Base-by-base conservation (phyloP, 768 basidiomycete species). In the Mrakia hoshinonis region DNA sequence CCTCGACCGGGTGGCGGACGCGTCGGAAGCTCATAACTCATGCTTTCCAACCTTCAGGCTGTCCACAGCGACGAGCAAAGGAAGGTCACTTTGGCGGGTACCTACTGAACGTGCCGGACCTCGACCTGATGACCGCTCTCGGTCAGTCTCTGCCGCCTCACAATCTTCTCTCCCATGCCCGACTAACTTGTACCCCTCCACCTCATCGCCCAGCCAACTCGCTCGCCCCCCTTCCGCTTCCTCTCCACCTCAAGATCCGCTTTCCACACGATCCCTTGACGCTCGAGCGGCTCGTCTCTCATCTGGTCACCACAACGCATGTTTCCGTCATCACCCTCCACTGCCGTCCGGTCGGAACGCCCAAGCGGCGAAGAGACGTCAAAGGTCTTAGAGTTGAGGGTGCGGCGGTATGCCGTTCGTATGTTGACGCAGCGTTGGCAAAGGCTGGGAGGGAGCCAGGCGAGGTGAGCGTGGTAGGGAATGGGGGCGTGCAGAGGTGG, bases 291-390 rank as follows among this genome's bases (percentile, higher is more conserved):
- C 79, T 90, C 9, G 85, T 85, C 6, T 80, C 81, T 72, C 81
- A 81, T 29, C 82, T 91, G 26, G 87, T 49, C 88, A 76, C 82
- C 82, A n/a, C 58, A 4, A 61, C 58, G 83, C 84, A 11, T 89
- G 89, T 13, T 85, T 85, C 20, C 84, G 87, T 2, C 89, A 87
- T 91, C 51, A 85, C 89, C 7, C 79, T 91, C 18, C 90, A 91
- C 75, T 87, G 89, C 3, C 86, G 90, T 9, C 85, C 85, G 26
- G 87, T 89, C 26, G 70, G 70, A 26, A 87, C 88, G 36, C 83
- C 87, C 15, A 84, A 83, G 54, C 83, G 86, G n/a, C 82, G 90
- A 26, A 81, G 90, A 13, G 86, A 49, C 13, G 24, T 63, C 15
- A 88, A 69, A 89, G 89, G 13, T 81, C 87, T 26, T 89, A 88